Conservation (phyloP, 805 yeast species). For the Saturnispora halmiae region DNA sequence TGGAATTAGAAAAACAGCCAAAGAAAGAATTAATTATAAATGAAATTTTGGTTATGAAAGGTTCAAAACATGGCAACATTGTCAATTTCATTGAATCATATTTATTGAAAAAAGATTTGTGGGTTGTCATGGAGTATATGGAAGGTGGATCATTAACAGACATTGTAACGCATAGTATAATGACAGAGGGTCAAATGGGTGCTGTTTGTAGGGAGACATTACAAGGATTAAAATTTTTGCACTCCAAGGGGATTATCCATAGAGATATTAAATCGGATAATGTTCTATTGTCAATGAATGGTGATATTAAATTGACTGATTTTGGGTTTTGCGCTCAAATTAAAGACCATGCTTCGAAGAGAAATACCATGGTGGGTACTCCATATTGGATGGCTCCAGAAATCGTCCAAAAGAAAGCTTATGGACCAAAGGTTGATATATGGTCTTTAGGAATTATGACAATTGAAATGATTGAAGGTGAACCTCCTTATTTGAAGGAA, state of each 20-base stretch:
- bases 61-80: conserved; percentile 79
- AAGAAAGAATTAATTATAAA: conserved; percentile 90
- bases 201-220: conserved; percentile 90
- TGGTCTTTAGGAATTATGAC: conserved; percentile 85
- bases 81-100: conserved; percentile 90
- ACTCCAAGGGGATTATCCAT: conserved; percentile 87
- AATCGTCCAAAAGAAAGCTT: conserved; percentile 70
- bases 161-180: conserved; percentile 77
- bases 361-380: conserved; percentile 83
- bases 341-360: conserved; percentile 60
- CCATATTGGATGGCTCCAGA: conserved; percentile 93
- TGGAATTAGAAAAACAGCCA: conserved; percentile 91
- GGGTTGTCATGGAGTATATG: conserved; percentile 99
- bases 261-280: conserved; percentile 95
- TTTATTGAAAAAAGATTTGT: conserved; percentile 64
- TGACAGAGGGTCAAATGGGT: conserved; percentile 92
- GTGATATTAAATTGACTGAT: conserved; percentile 90
- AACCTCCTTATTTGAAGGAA: conserved; percentile 76
- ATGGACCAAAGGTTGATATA: conserved; percentile 74
- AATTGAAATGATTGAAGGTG: conserved; percentile 80
- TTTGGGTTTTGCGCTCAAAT: conserved; percentile 68
- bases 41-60: conserved; percentile 94
- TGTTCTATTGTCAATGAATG: conserved; percentile 69
- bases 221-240: conserved; percentile 78
- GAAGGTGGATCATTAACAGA: conserved; percentile 97